These are phyloP conservation scores for Linderniella brevidens DNA, from an alignment of 257 asterid genomes.

Conservation along the genomic window DNA sequence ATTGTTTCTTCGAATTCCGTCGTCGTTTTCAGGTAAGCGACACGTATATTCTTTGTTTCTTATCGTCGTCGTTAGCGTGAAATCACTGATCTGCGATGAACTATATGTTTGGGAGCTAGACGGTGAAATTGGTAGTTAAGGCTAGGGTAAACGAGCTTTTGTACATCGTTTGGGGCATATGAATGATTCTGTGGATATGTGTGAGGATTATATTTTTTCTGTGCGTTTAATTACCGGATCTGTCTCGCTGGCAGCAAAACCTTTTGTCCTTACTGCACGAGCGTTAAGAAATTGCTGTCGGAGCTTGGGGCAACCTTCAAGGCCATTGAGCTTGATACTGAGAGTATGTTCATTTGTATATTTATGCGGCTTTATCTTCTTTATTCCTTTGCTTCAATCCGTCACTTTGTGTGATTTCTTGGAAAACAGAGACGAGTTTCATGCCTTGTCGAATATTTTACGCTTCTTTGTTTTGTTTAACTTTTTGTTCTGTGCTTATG, in stretches of 20 bases:
- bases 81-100: no score
- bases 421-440: not conserved
- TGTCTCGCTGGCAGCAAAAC: constrained; percentile 44
- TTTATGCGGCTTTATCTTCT: constrained; percentile 5
- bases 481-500: no score
- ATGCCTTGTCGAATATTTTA: not conserved
- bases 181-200: constrained; percentile 2
- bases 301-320: constrained; percentile 58
- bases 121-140: not conserved
- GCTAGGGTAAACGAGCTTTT: no score
- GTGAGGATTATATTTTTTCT: constrained; percentile 3
- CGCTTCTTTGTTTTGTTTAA: no score
- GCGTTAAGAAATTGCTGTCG: constrained; percentile 60
- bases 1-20: constrained; percentile 43
- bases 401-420: not conserved
- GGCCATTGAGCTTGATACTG: constrained; percentile 51
- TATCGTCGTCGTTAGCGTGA: not conserved
- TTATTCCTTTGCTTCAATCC: constrained; percentile 10
- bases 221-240: constrained; percentile 1
- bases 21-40: constrained; percentile 60
- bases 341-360: constrained; percentile 13
- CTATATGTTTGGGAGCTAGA: not conserved
- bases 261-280: constrained; percentile 55
- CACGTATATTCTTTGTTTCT: constrained; percentile 1
- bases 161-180: no score